These are phyloP conservation scores for Fusarium sp. DNA, from an alignment of 2,329 filamentous ascomycete genomes.

Conservation along the genomic window DNA sequence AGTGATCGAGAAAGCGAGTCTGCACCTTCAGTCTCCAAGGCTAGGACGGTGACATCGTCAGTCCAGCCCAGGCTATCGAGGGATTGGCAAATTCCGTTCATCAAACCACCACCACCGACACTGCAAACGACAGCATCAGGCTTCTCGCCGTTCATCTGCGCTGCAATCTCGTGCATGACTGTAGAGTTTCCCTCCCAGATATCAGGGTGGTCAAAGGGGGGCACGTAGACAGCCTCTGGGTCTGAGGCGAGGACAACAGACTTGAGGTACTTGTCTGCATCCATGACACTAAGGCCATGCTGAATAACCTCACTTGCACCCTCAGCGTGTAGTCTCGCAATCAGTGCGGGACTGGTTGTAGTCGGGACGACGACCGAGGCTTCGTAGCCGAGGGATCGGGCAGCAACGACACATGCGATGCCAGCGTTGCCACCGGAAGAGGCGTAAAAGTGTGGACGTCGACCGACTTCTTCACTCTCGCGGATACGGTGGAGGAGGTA, in stretches of 20 bases:
- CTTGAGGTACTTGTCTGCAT: conserved; percentile 75
- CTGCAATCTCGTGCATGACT: conserved; percentile 62
- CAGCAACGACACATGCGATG: conserved; percentile 81
- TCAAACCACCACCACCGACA: conserved; percentile 84
- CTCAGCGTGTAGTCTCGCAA: conserved; percentile 73
- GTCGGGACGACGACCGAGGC: conserved; percentile 80
- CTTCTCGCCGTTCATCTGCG: conserved; percentile 67
- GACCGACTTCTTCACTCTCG: conserved; percentile 24
- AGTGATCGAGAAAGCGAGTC: conserved; percentile 73
- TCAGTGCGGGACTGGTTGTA: conserved; percentile 74
- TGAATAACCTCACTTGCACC: conserved; percentile 74
- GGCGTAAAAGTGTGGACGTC: conserved; percentile 72
- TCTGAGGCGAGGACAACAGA: conserved; percentile 59
- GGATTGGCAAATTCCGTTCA: conserved; percentile 78
- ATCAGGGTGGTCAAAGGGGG: conserved; percentile 74
- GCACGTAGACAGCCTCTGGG: conserved; percentile 67
- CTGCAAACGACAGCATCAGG: conserved; percentile 79
- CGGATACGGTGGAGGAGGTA: conserved; percentile 67
- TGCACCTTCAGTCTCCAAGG: conserved; percentile 79
- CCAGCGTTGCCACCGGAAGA: conserved; percentile 85
- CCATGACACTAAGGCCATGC: conserved; percentile 73
- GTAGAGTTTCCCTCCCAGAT: conserved; percentile 74
- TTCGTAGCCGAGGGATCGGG: conserved; percentile 68
- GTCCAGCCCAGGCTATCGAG: conserved; percentile 53
- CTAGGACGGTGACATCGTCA: conserved; percentile 65